Percentiles rank a stretch among this genome's conserved stretches.
These are phyloP conservation scores for Lodderomyces elongisporus DNA, from an alignment of 1,139 yeast genomes.

Conservation along the genomic window DNA sequence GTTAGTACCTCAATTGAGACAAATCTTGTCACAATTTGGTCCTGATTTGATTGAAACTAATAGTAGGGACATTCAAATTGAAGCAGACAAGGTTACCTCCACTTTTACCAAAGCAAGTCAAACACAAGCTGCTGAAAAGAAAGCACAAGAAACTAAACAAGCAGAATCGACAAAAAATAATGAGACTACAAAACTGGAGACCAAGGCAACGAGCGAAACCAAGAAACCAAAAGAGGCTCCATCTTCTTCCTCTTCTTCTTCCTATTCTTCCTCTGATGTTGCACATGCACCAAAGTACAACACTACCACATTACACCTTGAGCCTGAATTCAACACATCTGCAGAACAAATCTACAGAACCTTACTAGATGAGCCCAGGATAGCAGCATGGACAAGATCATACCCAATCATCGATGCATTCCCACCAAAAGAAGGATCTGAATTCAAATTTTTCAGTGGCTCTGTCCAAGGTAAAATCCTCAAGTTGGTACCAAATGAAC, in stretches of 20 bases:
- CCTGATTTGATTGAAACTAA: constrained; percentile 67
- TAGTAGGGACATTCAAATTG: constrained; percentile 82
- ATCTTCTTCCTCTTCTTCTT: constrained; percentile 13
- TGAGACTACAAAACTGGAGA: not conserved
- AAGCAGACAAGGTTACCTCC: constrained; percentile 60
- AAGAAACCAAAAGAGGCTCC: constrained; percentile 13
- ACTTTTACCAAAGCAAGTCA: constrained; percentile 57
- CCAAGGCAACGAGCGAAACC: constrained; percentile 8
- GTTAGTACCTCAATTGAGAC: constrained; percentile 67
- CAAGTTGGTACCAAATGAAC: constrained; percentile 52
- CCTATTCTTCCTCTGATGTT: constrained; percentile 10
- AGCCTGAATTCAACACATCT: constrained; percentile 78
- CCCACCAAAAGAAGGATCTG: constrained; percentile 56
- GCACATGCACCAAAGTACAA: constrained; percentile 61
- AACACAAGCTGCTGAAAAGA: not conserved
- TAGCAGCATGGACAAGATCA: constrained; percentile 87
- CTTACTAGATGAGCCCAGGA: constrained; percentile 67
- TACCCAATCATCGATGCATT: constrained; percentile 51
- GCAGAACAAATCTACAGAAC: constrained; percentile 81
- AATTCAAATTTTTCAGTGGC: constrained; percentile 80
- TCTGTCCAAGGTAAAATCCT: constrained; percentile 69
- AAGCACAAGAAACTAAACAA: constrained; percentile 13
- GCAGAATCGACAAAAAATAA: not conserved
- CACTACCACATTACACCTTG: constrained; percentile 73
- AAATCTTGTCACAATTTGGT: constrained; percentile 61